phyloP scores from a whole-genome alignment of 2,329 filamentous ascomycete genomes.

The Tolypocladium tundrense region DNA sequence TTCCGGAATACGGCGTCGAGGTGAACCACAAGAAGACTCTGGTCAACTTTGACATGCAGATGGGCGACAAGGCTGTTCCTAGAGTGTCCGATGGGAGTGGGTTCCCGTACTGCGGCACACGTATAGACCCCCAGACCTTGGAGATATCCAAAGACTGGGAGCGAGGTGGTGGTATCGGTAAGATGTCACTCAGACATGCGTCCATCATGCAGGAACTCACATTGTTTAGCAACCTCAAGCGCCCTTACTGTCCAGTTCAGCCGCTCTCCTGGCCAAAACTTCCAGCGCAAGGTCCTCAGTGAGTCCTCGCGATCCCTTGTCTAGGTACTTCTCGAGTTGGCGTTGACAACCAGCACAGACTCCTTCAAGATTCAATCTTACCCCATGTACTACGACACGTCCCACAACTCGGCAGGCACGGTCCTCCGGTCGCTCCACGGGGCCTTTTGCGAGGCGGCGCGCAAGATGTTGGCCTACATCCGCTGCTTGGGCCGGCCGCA shows the following conservation, averaged over 20 bases:
- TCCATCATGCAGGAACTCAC: background rate
- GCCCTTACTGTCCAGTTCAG: conserved; percentile 71
- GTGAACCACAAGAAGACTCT: conserved; percentile 73
- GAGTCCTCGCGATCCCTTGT: conserved; percentile 14
- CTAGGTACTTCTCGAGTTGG: background rate
- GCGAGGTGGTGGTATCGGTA: conserved; percentile 39
- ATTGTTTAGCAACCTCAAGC: conserved; percentile 40
- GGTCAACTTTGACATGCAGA: conserved; percentile 64
- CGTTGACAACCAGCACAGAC: conserved; percentile 21
- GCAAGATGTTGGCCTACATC: conserved; percentile 58
- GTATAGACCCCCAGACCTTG: conserved; percentile 65
- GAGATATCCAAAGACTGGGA: conserved; percentile 62
- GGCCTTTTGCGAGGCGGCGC: conserved; percentile 68
- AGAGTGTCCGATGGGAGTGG: conserved; percentile 25
- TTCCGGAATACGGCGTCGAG: conserved; percentile 69
- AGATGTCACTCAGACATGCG: conserved; percentile 11
- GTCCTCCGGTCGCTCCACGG: conserved; percentile 65
- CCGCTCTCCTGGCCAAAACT: conserved; percentile 62
- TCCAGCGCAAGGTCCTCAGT: conserved; percentile 70
- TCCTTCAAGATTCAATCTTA: conserved; percentile 79
- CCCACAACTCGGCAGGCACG: conserved; percentile 59
- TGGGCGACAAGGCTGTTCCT: conserved; percentile 43
- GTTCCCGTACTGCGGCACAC: conserved; percentile 87
- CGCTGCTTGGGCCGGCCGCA: conserved; percentile 45
- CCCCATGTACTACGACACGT: conserved; percentile 71